Percentiles rank a stretch among this genome's conserved stretches.
These are phyloP conservation scores for Talaromyces sp. DNA, from an alignment of 2,329 filamentous ascomycete genomes.

Conservation along the genomic window DNA sequence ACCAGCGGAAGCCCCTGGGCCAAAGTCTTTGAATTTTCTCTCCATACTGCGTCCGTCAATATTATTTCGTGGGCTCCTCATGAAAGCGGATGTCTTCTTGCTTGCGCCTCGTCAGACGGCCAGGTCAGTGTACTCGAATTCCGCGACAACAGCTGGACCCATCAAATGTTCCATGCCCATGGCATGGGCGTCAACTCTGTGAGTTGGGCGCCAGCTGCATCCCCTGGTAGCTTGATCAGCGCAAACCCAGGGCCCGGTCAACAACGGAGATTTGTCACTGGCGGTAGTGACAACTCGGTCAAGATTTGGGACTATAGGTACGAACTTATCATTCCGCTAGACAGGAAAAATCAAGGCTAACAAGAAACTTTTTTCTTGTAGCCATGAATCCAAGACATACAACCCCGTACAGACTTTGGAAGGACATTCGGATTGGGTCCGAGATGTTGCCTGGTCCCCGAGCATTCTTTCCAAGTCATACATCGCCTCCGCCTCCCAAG, in stretches of 20 bases:
- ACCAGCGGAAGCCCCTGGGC: slow-evolving; percentile 59
- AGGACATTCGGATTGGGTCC: slow-evolving; percentile 94
- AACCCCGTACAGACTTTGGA: slow-evolving; percentile 54
- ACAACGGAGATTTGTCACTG: slow-evolving; percentile 84
- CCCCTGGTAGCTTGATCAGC: slow-evolving; percentile 79
- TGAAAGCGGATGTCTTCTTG: slow-evolving; percentile 88
- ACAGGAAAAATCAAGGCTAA: not conserved
- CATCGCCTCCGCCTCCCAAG: slow-evolving; percentile 91
- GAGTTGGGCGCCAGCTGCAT: slow-evolving; percentile 84
- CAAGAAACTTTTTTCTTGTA: slow-evolving; percentile 19
- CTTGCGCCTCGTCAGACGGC: slow-evolving; percentile 90
- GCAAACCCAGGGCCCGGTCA: slow-evolving; percentile 59
- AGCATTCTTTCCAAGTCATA: slow-evolving; percentile 94
- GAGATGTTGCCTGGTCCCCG: slow-evolving; percentile 95
- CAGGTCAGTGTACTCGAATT: slow-evolving; percentile 93
- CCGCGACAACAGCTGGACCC: slow-evolving; percentile 89
- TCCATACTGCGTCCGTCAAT: slow-evolving; percentile 95
- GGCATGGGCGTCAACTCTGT: slow-evolving; percentile 93
- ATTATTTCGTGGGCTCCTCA: slow-evolving; percentile 97
- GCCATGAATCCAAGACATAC: slow-evolving; percentile 51
- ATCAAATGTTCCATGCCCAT: slow-evolving; percentile 86
- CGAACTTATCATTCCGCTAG: not conserved
- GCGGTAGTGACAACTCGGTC: slow-evolving; percentile 86
- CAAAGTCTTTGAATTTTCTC: slow-evolving; percentile 84
- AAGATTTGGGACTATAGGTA: slow-evolving; percentile 86